Percentiles rank a stretch among this genome's conserved stretches.
These are phyloP conservation scores for Fraxinus angustifolia DNA, from an alignment of 305 asterid species.

Conservation along the genomic window DNA sequence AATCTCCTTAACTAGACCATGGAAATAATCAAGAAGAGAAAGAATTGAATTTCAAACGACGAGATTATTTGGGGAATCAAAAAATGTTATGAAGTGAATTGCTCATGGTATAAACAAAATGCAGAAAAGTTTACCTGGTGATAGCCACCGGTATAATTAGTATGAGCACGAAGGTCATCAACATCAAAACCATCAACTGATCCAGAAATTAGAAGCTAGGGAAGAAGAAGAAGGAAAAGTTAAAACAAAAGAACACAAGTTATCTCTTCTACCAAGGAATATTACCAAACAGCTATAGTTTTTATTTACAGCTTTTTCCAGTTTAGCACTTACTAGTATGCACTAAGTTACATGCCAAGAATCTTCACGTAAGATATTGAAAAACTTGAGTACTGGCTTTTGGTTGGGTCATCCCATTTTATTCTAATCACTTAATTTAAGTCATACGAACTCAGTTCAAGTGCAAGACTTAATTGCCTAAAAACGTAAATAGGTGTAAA, in stretches of 20 bases:
- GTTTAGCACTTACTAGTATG: neutral
- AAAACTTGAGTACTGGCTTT: neutral
- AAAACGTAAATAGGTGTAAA: neutral
- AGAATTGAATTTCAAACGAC: neutral
- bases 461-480: neutral
- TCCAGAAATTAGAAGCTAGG: conserved; percentile 92
- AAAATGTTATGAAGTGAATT: neutral
- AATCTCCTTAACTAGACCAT: neutral
- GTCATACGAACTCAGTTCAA: neutral
- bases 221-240: conserved; percentile 7
- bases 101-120: neutral
- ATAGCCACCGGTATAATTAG: conserved; percentile 90
- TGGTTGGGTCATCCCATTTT: neutral
- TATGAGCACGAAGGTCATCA: conserved; percentile 76
- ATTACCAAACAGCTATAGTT: neutral
- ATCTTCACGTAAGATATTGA: neutral
- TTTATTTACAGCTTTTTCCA: neutral
- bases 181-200: conserved; percentile 82
- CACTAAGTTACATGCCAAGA: neutral
- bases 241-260: neutral
- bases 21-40: neutral
- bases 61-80: neutral
- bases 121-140: conserved; percentile 47
- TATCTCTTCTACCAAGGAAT: conserved; percentile 14
- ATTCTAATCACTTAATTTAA: neutral